Conservation (phyloP, 345 rosid species). For the Aquilaria sinensis region DNA sequence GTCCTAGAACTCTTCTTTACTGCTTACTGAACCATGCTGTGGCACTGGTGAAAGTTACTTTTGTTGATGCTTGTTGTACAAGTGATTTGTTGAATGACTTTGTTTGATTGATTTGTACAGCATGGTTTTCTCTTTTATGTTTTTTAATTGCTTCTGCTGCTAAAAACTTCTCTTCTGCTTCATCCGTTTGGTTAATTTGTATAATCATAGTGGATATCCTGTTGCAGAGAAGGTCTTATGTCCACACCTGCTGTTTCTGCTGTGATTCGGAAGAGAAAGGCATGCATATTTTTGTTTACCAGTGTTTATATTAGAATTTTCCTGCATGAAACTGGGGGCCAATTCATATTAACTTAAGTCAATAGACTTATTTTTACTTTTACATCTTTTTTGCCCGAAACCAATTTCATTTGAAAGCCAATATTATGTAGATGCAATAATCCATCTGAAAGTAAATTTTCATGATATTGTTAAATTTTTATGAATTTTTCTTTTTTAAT, state of each 20-base stretch:
- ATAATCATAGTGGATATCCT: constrained; percentile 1
- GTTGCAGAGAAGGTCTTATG: constrained; percentile 74
- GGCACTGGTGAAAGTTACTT: no score
- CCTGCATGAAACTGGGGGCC: background rate
- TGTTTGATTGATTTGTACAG: background rate
- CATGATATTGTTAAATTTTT: no score
- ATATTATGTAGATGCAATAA: no score
- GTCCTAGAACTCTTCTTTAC: no score
- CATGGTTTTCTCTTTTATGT: constrained; percentile 1
- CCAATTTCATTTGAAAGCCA: no score
- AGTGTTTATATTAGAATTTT: constrained; percentile 7
- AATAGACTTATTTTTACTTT: no score
- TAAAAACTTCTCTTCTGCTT: background rate
- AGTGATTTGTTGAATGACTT: background rate
- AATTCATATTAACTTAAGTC: no score
- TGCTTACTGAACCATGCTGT: no score
- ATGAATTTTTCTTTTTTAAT: no score
- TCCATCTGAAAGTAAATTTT: no score
- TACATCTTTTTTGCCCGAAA: no score
- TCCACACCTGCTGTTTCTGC: constrained; percentile 94
- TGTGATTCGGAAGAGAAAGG: constrained; percentile 84
- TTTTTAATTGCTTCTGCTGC: background rate
- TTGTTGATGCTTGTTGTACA: no score
- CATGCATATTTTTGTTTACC: constrained; percentile 12
- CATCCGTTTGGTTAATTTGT: background rate